Percentiles rank a stretch among this genome's conserved stretches.
phyloP scores from a whole-genome alignment of 192 early-diverging fungal species.

The Oehlia diaphana region DNA sequence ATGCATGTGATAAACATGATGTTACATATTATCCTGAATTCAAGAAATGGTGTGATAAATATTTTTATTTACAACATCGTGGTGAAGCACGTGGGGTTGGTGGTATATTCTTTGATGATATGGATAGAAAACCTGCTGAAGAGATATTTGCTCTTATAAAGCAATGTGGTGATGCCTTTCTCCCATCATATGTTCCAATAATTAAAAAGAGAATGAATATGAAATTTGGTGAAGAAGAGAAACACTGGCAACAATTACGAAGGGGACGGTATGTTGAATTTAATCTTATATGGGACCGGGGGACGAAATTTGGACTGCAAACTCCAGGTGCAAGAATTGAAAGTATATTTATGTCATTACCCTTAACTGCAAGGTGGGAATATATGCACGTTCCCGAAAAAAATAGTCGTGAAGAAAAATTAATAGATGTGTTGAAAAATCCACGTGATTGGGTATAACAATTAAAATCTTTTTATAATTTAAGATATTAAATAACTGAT shows the following conservation, averaged over 20 bases:
- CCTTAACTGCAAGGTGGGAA: slow-evolving; percentile 94
- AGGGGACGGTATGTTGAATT: slow-evolving; percentile 98
- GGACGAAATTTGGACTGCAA: slow-evolving; percentile 96
- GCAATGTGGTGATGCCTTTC: slow-evolving; percentile 78
- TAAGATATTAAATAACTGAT: too few relatives aligned
- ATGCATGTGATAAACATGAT: slow-evolving; percentile 90
- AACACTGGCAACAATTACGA: slow-evolving; percentile 92
- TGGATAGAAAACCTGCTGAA: slow-evolving; percentile 71
- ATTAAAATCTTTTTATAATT: too few relatives aligned
- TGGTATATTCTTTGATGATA: slow-evolving; percentile 98
- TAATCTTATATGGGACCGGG: slow-evolving; percentile 95
- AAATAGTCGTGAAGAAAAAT: slow-evolving; percentile 70
- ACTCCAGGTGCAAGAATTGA: slow-evolving; percentile 97
- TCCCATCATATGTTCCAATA: slow-evolving; percentile 87
- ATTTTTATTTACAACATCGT: slow-evolving; percentile 88
- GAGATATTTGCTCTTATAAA: slow-evolving; percentile 84
- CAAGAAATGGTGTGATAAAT: slow-evolving; percentile 97
- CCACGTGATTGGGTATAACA: slow-evolving; percentile 70
- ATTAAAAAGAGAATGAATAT: slow-evolving; percentile 77
- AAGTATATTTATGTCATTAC: slow-evolving; percentile 91
- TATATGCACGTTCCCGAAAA: slow-evolving; percentile 75
- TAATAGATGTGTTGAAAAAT: slow-evolving; percentile 77
- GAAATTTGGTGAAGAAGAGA: slow-evolving; percentile 75
- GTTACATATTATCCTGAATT: slow-evolving; percentile 80
- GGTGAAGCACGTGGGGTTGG: slow-evolving; percentile 90